A percentile compares a stretch with the other conserved stretches of the same genome.
phyloP scores from a whole-genome alignment of 2,329 filamentous ascomycete genomes.

The Xylariaceae sp. region DNA sequence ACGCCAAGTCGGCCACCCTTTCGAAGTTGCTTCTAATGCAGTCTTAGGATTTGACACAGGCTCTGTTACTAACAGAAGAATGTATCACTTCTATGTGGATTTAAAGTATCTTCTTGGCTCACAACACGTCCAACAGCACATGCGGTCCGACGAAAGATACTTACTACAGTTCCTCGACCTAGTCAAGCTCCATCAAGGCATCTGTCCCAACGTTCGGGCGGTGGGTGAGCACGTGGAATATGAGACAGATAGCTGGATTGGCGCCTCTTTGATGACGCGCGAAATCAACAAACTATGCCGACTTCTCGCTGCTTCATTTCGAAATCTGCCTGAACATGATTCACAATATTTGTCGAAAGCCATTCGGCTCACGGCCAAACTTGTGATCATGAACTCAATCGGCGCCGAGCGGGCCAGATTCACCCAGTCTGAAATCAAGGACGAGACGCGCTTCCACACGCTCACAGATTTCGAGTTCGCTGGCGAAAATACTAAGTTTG shows the following conservation, averaged over 20 bases:
- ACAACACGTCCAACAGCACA: conserved; percentile 78
- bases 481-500: conserved; percentile 49
- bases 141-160: conserved; percentile 81
- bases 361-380: conserved; percentile 71
- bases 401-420: conserved; percentile 87
- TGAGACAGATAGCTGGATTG: conserved; percentile 97
- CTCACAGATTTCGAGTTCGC: conserved; percentile 80
- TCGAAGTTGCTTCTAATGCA: conserved; percentile 80
- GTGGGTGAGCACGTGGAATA: conserved; percentile 97
- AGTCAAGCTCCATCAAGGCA: conserved; percentile 93
- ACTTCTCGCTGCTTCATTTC: conserved; percentile 84
- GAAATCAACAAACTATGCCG: conserved; percentile 92
- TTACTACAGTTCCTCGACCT: conserved; percentile 92
- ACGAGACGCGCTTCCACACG: conserved; percentile 77
- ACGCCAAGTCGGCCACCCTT: conserved; percentile 89
- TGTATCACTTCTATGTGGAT: conserved; percentile 98
- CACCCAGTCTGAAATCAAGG: conserved; percentile 80
- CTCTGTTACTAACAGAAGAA: conserved; percentile 87
- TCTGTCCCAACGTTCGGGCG: conserved; percentile 88
- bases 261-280: conserved; percentile 85
- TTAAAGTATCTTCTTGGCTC: conserved; percentile 87
- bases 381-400: conserved; percentile 82
- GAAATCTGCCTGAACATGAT: conserved; percentile 62
- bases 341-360: conserved; percentile 63
- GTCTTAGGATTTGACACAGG: conserved; percentile 91